These are phyloP conservation scores for Begonia loranthoides DNA, from an alignment of 306 rosid species.

Conservation along the genomic window DNA sequence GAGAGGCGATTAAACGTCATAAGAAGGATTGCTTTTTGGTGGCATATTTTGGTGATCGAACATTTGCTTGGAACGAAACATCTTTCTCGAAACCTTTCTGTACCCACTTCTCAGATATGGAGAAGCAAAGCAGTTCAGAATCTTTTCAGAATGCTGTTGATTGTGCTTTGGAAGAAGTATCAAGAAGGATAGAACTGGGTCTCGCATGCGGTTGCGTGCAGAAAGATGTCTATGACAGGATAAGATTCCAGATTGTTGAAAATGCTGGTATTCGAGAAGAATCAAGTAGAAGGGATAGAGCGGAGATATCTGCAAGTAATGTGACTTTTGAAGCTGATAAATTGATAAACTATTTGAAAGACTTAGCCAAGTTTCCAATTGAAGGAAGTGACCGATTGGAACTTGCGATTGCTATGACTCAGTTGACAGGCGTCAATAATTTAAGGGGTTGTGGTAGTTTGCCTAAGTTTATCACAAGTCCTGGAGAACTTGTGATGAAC, in stretches of 20 bases:
- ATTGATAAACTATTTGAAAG: conserved; percentile 38
- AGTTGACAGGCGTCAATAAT: conserved; percentile 55
- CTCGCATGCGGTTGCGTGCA: conserved; percentile 72
- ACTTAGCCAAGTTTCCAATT: conserved; percentile 46
- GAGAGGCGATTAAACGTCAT: too few species aligned
- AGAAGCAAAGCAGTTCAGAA: conserved; percentile 67
- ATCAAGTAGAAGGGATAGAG: conserved; percentile 27
- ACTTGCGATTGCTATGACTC: conserved; percentile 73
- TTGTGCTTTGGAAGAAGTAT: conserved; percentile 71
- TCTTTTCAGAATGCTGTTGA: conserved; percentile 66
- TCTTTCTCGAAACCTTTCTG: conserved; percentile 61
- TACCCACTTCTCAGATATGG: conserved; percentile 46
- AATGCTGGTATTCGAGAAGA: conserved; percentile 67
- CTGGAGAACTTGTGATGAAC: conserved; percentile 81
- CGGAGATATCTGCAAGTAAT: conserved; percentile 44
- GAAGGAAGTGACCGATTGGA: conserved; percentile 48
- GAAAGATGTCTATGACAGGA: conserved; percentile 32
- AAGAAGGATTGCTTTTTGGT: conserved; percentile 12
- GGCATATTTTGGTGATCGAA: too few species aligned
- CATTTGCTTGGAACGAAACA: conserved; percentile 20
- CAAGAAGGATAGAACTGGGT: conserved; percentile 67
- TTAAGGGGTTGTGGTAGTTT: conserved; percentile 58
- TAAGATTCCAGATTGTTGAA: conserved; percentile 53
- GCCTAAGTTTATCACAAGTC: conserved; percentile 69
- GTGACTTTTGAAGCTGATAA: conserved; percentile 43